Conservation (phyloP, 352 stramenopile genomes). For the Pythium sukuiense region DNA sequence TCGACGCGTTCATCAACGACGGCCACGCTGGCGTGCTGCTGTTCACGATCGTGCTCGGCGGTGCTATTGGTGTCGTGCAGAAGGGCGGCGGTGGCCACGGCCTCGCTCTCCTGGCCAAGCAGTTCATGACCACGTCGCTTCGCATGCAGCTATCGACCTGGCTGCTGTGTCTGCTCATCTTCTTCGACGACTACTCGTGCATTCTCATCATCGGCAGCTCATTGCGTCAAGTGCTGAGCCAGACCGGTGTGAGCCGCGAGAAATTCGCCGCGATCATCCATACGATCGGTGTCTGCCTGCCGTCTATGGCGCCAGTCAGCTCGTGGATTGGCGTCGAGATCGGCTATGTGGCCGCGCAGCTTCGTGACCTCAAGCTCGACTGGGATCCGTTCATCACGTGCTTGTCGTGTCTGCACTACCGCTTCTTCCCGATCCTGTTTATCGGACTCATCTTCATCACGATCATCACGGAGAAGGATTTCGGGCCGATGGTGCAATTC, state of each 20-base stretch:
- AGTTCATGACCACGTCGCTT: slow-evolving; percentile 81
- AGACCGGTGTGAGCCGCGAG: slow-evolving; percentile 82
- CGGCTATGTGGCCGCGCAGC: slow-evolving; percentile 79
- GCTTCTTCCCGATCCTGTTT: slow-evolving; percentile 88
- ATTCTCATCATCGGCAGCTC: slow-evolving; percentile 91
- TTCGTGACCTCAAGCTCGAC: slow-evolving; percentile 73
- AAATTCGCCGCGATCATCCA: slow-evolving; percentile 92
- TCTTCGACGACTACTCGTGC: slow-evolving; percentile 93
- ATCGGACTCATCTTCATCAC: slow-evolving; percentile 90
- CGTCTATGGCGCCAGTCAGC: slow-evolving; percentile 88
- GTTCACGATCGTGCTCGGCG: slow-evolving; percentile 88
- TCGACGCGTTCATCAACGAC: slow-evolving; percentile 78
- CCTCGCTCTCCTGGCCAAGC: slow-evolving; percentile 73
- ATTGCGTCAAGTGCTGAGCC: slow-evolving; percentile 74
- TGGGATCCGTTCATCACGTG: slow-evolving; percentile 89
- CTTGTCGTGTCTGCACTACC: slow-evolving; percentile 81
- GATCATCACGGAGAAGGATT: slow-evolving; percentile 87
- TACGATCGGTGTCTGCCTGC: slow-evolving; percentile 83
- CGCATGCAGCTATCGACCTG: slow-evolving; percentile 85
- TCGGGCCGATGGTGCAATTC: slow-evolving; percentile 86
- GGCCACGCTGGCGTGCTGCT: slow-evolving; percentile 85
- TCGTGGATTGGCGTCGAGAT: slow-evolving; percentile 91
- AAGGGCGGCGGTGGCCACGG: slow-evolving; percentile 86
- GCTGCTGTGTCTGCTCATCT: slow-evolving; percentile 85
- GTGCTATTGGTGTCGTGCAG: slow-evolving; percentile 88